Percentiles rank a stretch among this genome's conserved stretches.
phyloP scores from a whole-genome alignment of 768 basidiomycete species.

The Mycena belliarum region DNA sequence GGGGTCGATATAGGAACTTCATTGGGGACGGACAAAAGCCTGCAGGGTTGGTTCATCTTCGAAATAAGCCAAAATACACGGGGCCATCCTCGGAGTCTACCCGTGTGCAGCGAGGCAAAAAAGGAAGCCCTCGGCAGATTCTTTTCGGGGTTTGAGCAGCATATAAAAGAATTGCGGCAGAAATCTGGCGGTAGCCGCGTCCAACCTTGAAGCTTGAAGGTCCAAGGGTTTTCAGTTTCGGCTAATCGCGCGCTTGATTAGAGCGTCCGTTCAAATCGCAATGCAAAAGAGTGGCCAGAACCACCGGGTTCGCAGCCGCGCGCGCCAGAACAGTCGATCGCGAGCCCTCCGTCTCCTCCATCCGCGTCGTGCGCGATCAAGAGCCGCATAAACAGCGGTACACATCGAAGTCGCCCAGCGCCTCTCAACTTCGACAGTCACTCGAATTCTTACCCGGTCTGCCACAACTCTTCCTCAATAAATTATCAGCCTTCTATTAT shows the following conservation, averaged over 20 bases:
- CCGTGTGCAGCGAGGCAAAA: slow-evolving; percentile 16
- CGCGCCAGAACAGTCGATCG: slow-evolving; percentile 1
- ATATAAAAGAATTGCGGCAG: slow-evolving; percentile 8
- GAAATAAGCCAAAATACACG: slow-evolving; percentile 5
- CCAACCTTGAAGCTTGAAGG: not conserved
- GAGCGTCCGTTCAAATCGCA: slow-evolving; percentile 11
- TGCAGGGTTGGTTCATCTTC: slow-evolving; percentile 3
- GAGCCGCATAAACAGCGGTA: not conserved
- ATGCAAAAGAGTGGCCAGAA: not conserved
- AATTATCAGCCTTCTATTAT: too few species aligned
- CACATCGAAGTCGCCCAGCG: too few species aligned
- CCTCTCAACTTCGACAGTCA: not conserved
- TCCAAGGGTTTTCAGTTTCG: slow-evolving; percentile 11
- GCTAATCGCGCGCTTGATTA: slow-evolving; percentile 10
- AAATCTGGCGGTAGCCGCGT: slow-evolving; percentile 19
- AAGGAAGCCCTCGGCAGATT: slow-evolving; percentile 12
- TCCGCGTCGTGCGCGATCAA: not conserved
- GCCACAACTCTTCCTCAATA: not conserved
- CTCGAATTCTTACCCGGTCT: not conserved
- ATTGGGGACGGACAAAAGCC: slow-evolving; percentile 10
- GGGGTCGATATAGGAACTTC: slow-evolving; percentile 13
- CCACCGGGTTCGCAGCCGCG: not conserved
- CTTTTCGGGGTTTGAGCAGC: slow-evolving; percentile 14
- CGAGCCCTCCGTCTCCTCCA: not conserved
- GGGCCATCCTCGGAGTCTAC: slow-evolving; percentile 4